phyloP scores from a whole-genome alignment of 495 filamentous ascomycete species.

The Aspergillus hancockii region DNA sequence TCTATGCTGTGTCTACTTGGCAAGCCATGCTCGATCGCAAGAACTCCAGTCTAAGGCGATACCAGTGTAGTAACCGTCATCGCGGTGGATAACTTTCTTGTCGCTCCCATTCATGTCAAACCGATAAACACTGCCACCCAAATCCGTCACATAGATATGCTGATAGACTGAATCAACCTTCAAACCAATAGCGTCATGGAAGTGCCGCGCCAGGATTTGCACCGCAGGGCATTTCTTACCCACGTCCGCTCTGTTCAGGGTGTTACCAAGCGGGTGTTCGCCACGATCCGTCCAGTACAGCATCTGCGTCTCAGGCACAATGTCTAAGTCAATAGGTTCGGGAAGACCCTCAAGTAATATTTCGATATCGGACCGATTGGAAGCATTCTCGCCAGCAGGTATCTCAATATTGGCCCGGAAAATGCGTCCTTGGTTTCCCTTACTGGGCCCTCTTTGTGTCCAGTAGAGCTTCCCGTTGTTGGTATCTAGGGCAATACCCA shows the following conservation, averaged over 20 bases:
- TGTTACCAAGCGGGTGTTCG: slow-evolving; percentile 47
- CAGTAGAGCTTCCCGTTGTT: slow-evolving; percentile 42
- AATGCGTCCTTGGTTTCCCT: slow-evolving; percentile 39
- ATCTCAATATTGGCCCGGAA: slow-evolving; percentile 27
- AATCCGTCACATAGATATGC: slow-evolving; percentile 44
- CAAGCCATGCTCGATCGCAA: background rate
- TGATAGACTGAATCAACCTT: slow-evolving; percentile 37
- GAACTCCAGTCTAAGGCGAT: background rate
- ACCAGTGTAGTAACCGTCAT: background rate
- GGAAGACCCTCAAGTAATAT: slow-evolving; percentile 40
- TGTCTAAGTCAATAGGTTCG: slow-evolving; percentile 51
- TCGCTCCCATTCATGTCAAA: slow-evolving; percentile 40
- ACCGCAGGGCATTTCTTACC: background rate
- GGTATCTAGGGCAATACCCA: slow-evolving; percentile 39
- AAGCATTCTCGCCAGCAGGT: background rate
- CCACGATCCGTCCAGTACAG: slow-evolving; percentile 60
- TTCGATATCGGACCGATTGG: background rate
- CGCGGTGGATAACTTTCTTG: slow-evolving; percentile 15
- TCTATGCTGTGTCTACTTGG: background rate
- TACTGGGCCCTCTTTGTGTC: slow-evolving; percentile 48
- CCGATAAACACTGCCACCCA: slow-evolving; percentile 46
- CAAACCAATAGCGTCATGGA: slow-evolving; percentile 51
- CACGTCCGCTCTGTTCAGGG: slow-evolving; percentile 33
- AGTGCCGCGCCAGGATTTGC: slow-evolving; percentile 30
- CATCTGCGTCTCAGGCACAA: slow-evolving; percentile 33